A percentile compares a stretch with the other conserved stretches of the same genome.
These are phyloP conservation scores for Cladosporium sp. DNA, from an alignment of 2,329 filamentous ascomycete species.

Conservation along the genomic window DNA sequence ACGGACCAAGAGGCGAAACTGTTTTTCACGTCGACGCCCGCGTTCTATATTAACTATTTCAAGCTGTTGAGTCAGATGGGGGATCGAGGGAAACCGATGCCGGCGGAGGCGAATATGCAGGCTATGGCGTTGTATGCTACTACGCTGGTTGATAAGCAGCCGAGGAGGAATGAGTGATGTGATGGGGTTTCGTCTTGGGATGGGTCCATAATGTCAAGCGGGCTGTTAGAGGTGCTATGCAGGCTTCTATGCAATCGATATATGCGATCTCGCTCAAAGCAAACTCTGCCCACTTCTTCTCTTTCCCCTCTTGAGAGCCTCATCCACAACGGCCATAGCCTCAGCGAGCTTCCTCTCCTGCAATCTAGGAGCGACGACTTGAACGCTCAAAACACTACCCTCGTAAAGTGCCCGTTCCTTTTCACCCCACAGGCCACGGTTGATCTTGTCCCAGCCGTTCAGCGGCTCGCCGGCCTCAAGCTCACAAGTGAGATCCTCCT, in stretches of 20 bases:
- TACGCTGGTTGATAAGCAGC: conserved; percentile 45
- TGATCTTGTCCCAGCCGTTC: conserved; percentile 61
- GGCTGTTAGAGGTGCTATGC: too few relatives aligned
- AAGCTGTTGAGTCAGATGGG: conserved; percentile 51
- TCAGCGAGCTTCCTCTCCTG: conserved; percentile 55
- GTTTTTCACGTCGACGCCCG: conserved; percentile 59
- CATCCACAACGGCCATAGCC: conserved; percentile 57
- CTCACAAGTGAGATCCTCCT: conserved; percentile 53
- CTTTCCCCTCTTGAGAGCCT: conserved; percentile 34
- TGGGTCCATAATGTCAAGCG: neutral
- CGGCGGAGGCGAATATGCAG: conserved; percentile 49
- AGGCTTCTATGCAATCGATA: neutral
- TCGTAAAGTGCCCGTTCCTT: conserved; percentile 57
- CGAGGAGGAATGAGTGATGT: conserved; percentile 28
- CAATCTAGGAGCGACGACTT: conserved; percentile 57
- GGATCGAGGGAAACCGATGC: conserved; percentile 48
- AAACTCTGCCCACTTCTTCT: conserved; percentile 7
- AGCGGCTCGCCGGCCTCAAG: conserved; percentile 42
- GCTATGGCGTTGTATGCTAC: conserved; percentile 55
- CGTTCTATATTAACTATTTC: conserved; percentile 60
- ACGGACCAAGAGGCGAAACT: conserved; percentile 56
- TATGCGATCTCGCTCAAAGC: neutral
- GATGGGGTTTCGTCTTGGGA: neutral
- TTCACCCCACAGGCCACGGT: conserved; percentile 58
- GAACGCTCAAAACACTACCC: conserved; percentile 56